These are phyloP conservation scores for Tetrapisispora nanseiensis DNA, from an alignment of 805 yeast genomes.

Conservation along the genomic window DNA sequence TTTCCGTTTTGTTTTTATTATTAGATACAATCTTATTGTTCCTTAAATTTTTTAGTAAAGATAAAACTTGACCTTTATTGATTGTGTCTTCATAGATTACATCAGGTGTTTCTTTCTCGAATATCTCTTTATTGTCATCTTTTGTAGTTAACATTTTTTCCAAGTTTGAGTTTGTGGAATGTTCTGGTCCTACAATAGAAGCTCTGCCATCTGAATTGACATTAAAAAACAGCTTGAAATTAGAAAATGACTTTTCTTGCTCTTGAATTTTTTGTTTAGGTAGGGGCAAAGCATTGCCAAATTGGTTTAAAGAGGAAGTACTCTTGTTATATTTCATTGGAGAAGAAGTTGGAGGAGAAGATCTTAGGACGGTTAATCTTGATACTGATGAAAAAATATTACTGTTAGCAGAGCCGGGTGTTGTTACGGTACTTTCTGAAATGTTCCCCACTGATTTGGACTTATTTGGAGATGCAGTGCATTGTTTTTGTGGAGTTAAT, in stretches of 20 bases:
- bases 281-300: too few relatives aligned
- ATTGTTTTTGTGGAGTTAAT: slow-evolving; percentile 17
- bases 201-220: slow-evolving; percentile 30
- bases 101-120: not conserved
- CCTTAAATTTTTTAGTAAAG: slow-evolving; percentile 25
- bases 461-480: not conserved
- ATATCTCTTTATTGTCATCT: not conserved
- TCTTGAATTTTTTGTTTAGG: not conserved
- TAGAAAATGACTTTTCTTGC: not conserved
- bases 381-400: slow-evolving; percentile 8
- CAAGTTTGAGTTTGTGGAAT: not conserved
- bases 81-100: slow-evolving; percentile 4
- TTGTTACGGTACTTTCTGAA: slow-evolving; percentile 2
- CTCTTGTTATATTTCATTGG: not conserved
- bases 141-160: not conserved
- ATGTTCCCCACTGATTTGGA: not conserved
- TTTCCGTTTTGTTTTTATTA: not conserved
- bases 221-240: slow-evolving; percentile 21
- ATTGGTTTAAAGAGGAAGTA: not conserved
- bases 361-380: slow-evolving; percentile 4
- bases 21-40: slow-evolving; percentile 6
- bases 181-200: slow-evolving; percentile 15
- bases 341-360: slow-evolving; percentile 10
- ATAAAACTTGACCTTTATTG: slow-evolving; percentile 22
- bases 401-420: slow-evolving; percentile 6